These are phyloP conservation scores for Asterophora lycoperdoides DNA, from an alignment of 768 basidiomycete genomes.

Conservation along the genomic window DNA sequence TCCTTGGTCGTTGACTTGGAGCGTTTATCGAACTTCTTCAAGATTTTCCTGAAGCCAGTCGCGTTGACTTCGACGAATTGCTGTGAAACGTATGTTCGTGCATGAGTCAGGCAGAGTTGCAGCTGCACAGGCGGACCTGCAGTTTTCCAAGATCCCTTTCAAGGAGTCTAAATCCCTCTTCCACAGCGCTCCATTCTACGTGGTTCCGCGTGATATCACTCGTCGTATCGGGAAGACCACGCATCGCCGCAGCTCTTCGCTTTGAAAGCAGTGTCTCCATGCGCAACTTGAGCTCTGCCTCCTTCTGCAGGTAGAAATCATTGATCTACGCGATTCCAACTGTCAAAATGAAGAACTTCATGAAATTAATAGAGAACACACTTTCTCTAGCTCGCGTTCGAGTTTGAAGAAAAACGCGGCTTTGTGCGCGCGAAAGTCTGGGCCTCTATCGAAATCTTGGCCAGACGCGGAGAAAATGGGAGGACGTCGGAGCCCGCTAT, in stretches of 20 bases:
- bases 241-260: slow-evolving; percentile 75
- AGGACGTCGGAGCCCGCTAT: slow-evolving; percentile 45
- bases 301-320: slow-evolving; percentile 94
- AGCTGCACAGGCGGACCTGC: slow-evolving; percentile 46
- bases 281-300: slow-evolving; percentile 88
- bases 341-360: slow-evolving; percentile 4
- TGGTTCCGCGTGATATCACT: slow-evolving; percentile 59
- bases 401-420: slow-evolving; percentile 99
- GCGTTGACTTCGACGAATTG: slow-evolving; percentile 98
- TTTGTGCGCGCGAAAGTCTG: slow-evolving; percentile 91
- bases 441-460: slow-evolving; percentile 69
- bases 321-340: slow-evolving; percentile 67
- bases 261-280: slow-evolving; percentile 93
- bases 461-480: slow-evolving; percentile 58
- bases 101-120: slow-evolving; percentile 16
- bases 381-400: slow-evolving; percentile 96
- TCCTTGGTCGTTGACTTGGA: slow-evolving; percentile 96
- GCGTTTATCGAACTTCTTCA: slow-evolving; percentile 98
- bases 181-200: slow-evolving; percentile 93
- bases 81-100: slow-evolving; percentile 37
- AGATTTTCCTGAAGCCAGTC: slow-evolving; percentile 92
- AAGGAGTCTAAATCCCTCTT: slow-evolving; percentile 92
- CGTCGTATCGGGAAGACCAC: slow-evolving; percentile 64
- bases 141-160: slow-evolving; percentile 94
- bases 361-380: slow-evolving; percentile 25